Evolutionary conservation across 2,329 filamentous ascomycete genomes (phyloP).

Genomic region (Herpotrichia juniperi): DNA sequence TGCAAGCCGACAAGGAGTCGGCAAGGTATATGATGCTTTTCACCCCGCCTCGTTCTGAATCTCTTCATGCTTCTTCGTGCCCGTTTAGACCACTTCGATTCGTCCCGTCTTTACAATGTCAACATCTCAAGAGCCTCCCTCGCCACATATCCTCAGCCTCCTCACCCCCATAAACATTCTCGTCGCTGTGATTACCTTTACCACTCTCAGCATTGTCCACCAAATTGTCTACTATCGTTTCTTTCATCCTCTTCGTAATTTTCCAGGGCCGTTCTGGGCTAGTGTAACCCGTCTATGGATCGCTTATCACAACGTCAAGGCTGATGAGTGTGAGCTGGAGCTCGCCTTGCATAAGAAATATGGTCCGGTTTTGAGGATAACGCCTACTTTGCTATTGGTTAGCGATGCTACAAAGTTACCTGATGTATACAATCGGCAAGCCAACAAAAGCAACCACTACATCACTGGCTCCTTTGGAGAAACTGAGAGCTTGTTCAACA

Average conservation of each 20-base stretch:
- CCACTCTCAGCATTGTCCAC: slow-evolving; percentile 18
- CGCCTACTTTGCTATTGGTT: slow-evolving; percentile 59
- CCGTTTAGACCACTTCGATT: neutral
- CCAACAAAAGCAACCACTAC: slow-evolving; percentile 64
- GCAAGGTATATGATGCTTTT: neutral
- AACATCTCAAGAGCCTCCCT: neutral
- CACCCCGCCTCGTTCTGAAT: neutral
- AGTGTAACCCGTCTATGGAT: slow-evolving; percentile 60
- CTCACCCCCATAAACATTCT: neutral
- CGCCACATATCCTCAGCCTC: neutral
- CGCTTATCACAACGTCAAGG: slow-evolving; percentile 57
- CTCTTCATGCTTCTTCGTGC: neutral
- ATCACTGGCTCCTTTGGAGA: slow-evolving; percentile 64
- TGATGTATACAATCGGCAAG: slow-evolving; percentile 61
- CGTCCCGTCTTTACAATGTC: neutral
- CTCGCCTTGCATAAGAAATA: slow-evolving; percentile 55
- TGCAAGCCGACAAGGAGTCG: no score
- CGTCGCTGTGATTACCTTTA: slow-evolving; percentile 2
- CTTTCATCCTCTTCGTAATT: slow-evolving; percentile 59
- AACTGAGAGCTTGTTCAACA: slow-evolving; percentile 63
- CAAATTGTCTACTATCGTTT: slow-evolving; percentile 53
- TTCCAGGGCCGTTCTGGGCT: slow-evolving; percentile 62
- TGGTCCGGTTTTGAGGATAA: slow-evolving; percentile 38
- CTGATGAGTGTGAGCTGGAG: slow-evolving; percentile 52
- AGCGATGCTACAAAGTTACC: slow-evolving; percentile 63